Percentiles rank a stretch among this genome's conserved stretches.
These are phyloP conservation scores for Crithidia fasciculata DNA, from an alignment of 208 protist species.

Conservation along the genomic window DNA sequence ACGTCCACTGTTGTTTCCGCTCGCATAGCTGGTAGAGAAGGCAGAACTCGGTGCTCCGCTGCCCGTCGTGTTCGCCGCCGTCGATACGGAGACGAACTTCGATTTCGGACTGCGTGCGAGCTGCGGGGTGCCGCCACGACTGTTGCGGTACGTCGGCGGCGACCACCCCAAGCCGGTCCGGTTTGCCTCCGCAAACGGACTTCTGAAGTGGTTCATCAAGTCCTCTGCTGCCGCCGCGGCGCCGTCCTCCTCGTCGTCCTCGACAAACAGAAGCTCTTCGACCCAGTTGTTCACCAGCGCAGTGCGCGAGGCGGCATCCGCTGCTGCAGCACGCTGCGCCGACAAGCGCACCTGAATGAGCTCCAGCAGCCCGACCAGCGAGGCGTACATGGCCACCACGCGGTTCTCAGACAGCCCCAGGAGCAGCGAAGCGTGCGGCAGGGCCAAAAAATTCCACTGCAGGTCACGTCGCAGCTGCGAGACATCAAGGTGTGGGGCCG, in stretches of 20 bases:
- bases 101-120: slow-evolving; percentile 27
- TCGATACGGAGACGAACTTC: slow-evolving; percentile 23
- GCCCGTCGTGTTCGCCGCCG: slow-evolving; percentile 16
- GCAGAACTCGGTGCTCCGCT: slow-evolving; percentile 5
- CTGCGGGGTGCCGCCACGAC: slow-evolving; percentile 25
- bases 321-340: background rate
- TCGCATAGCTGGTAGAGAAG: background rate
- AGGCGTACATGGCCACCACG: slow-evolving; percentile 73
- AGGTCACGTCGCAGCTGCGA: slow-evolving; percentile 55
- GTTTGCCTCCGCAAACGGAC: background rate
- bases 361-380: slow-evolving; percentile 72
- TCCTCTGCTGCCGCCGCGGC: background rate
- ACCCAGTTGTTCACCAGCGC: slow-evolving; percentile 39
- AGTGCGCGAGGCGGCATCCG: background rate
- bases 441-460: slow-evolving; percentile 58
- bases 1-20: background rate
- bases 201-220: background rate
- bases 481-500: slow-evolving; percentile 43
- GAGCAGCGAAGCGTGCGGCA: slow-evolving; percentile 61
- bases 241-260: slow-evolving; percentile 21
- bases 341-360: slow-evolving; percentile 39
- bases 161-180: slow-evolving; percentile 14
- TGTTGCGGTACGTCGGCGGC: slow-evolving; percentile 34
- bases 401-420: slow-evolving; percentile 73
- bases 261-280: slow-evolving; percentile 46